Evolutionary conservation across 257 asterid genomes (phyloP), one percentile per base, ranked within the genome.

Genomic region (Paulownia fortunei): DNA sequence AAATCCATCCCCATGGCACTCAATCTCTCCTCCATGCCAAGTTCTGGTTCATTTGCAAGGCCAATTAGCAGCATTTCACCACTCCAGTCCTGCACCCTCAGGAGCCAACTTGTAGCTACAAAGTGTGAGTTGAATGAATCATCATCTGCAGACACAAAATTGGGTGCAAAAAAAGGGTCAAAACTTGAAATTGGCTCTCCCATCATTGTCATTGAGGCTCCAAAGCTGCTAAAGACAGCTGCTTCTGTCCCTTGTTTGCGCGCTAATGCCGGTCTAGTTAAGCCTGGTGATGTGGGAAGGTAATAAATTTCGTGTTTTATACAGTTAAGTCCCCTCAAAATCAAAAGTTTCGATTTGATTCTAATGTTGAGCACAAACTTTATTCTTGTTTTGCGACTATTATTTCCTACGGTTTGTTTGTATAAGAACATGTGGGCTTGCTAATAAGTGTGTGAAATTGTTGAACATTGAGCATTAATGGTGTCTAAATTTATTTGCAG

Each of bases 271-370:
- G 98, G 91, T 12, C 72, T 90, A 69, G 91, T 93, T 56, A 93
- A 92, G 65, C 96, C 97, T 16, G 96, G 97, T 0, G 97, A 93
- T 27, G 98, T 93, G 0, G 98, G 98, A 44, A 89, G 94, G 98
- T 93, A 76, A 41, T 0, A 1, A 5, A 8, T 18, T 60, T 11
- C 41, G 37, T 51, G 19, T 24, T 23, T 54, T 15, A 13, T 18
- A 1, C 18, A 7, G 0, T 12, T 24, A 3, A 0, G 23, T n/a
- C n/a, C n/a, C n/a, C n/a, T 47, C 4, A 10, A 13, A 51, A 4
- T 5, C 16, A n/a, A 16, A 49, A 3, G 16, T 8, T 49, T 49
- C 23, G 23, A n/a, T 15, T 15, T n/a, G 16, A 4, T 49, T 49
- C 9, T 2, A 15, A 16, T 49, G 16, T 5, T 15, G 7, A 49